Evolutionary conservation across 192 early-diverging fungal genomes (phyloP).

Genomic region (Backusella tarrabulga): DNA sequence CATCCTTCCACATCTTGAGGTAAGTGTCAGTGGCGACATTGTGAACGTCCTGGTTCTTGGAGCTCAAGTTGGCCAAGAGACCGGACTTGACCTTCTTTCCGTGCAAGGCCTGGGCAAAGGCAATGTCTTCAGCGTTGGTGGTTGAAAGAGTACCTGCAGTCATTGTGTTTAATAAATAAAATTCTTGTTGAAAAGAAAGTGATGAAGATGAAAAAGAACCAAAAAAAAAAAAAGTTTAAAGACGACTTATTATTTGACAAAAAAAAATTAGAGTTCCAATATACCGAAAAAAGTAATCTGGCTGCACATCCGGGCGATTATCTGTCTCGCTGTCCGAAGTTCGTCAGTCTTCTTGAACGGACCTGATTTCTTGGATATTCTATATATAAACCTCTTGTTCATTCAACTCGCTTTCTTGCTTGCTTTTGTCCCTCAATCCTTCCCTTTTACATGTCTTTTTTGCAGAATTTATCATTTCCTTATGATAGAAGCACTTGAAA

Average conservation of each 20-base stretch:
- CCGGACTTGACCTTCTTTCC: constrained; percentile 40
- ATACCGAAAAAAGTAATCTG: constrained; percentile 3
- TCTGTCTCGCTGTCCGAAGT: constrained; percentile 13
- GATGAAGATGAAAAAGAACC: neutral
- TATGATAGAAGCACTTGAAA: neutral
- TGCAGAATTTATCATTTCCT: neutral
- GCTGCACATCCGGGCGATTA: constrained; percentile 11
- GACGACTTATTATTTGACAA: neutral
- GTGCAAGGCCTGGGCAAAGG: constrained; percentile 52
- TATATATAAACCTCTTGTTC: neutral
- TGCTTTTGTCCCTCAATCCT: neutral
- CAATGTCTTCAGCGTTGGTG: constrained; percentile 48
- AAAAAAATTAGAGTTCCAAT: neutral
- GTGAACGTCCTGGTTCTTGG: constrained; percentile 70
- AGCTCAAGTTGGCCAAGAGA: constrained; percentile 47
- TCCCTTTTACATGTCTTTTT: neutral
- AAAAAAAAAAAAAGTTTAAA: neutral
- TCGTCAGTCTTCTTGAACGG: neutral
- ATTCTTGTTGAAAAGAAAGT: constrained; percentile 14
- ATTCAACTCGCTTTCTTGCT: neutral
- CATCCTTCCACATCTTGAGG: constrained; percentile 66
- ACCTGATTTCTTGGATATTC: neutral
- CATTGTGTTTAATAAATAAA: constrained; percentile 7
- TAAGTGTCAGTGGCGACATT: constrained; percentile 68
- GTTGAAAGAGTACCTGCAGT: constrained; percentile 31